A percentile compares a stretch with the other conserved stretches of the same genome.
phyloP scores from a whole-genome alignment of 164 flowering plant species.

The Vitis rotundifolia region DNA sequence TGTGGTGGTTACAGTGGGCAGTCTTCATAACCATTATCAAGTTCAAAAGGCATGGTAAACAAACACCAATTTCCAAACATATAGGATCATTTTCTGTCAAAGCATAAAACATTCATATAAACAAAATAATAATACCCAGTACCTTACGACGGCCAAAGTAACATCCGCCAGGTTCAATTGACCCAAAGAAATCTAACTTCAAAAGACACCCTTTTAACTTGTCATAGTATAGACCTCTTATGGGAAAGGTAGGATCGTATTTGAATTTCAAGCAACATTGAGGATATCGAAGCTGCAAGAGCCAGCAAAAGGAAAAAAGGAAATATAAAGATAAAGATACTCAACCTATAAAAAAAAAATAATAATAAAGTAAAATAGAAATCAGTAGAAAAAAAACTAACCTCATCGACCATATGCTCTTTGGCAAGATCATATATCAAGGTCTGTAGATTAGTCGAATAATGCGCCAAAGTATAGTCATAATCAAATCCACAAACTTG shows the following conservation, averaged over 20 bases:
- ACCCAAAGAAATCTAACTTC: slow-evolving; percentile 92
- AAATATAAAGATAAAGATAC: slow-evolving; percentile 3
- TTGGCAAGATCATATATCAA: slow-evolving; percentile 92
- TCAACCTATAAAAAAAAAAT: not conserved
- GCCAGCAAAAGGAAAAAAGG: slow-evolving; percentile 5
- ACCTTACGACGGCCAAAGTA: slow-evolving; percentile 92
- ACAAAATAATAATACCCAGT: not conserved
- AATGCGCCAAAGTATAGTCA: slow-evolving; percentile 94
- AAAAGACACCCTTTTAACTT: slow-evolving; percentile 81
- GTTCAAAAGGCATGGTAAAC: not conserved
- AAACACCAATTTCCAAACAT: not conserved
- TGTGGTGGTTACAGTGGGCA: too few relatives aligned
- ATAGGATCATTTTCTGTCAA: not conserved
- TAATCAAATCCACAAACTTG: slow-evolving; percentile 95
- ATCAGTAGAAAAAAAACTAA: slow-evolving; percentile 26
- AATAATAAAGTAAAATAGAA: not conserved
- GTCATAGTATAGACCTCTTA: slow-evolving; percentile 86
- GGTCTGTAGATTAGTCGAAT: slow-evolving; percentile 71
- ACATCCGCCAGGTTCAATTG: slow-evolving; percentile 91
- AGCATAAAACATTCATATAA: too few relatives aligned
- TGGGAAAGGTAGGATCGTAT: slow-evolving; percentile 82
- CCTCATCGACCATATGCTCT: slow-evolving; percentile 87
- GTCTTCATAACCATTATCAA: too few relatives aligned
- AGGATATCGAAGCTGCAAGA: slow-evolving; percentile 80
- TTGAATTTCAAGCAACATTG: slow-evolving; percentile 64